phyloP scores from a whole-genome alignment of 345 rosid genomes.

The Capsella bursapastoris region DNA sequence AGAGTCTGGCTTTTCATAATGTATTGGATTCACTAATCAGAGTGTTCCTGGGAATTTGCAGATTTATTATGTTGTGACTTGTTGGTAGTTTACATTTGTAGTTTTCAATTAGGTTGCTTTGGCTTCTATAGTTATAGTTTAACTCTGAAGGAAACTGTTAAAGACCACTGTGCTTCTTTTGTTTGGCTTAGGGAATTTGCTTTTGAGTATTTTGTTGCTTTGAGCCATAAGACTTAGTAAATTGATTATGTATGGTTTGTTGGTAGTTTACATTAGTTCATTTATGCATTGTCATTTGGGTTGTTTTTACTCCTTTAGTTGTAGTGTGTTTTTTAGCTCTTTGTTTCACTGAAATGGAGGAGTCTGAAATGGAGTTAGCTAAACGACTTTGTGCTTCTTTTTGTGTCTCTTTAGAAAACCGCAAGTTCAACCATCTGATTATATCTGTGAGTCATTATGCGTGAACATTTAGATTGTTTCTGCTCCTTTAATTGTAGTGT shows the following conservation, averaged over 20 bases:
- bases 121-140: not conserved
- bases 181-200: not conserved
- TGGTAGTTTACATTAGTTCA: not conserved
- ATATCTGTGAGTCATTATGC: not conserved
- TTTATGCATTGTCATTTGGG: not conserved
- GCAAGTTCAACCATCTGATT: not conserved
- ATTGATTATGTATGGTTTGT: constrained; percentile 6
- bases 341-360: not conserved
- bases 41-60: not conserved
- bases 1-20: not conserved
- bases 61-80: constrained; percentile 1
- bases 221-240: constrained; percentile 6
- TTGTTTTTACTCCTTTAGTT: not conserved
- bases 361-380: not conserved
- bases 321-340: constrained; percentile 9
- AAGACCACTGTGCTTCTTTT: not conserved
- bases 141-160: not conserved
- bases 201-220: not conserved
- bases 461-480: not conserved
- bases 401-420: not conserved
- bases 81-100: not conserved
- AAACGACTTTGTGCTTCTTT: not conserved
- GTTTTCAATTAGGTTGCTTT: not conserved
- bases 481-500: not conserved
- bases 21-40: not conserved